Conservation (phyloP, 371 early-diverging fungal genomes). For the Fennellomyces sp. region DNA sequence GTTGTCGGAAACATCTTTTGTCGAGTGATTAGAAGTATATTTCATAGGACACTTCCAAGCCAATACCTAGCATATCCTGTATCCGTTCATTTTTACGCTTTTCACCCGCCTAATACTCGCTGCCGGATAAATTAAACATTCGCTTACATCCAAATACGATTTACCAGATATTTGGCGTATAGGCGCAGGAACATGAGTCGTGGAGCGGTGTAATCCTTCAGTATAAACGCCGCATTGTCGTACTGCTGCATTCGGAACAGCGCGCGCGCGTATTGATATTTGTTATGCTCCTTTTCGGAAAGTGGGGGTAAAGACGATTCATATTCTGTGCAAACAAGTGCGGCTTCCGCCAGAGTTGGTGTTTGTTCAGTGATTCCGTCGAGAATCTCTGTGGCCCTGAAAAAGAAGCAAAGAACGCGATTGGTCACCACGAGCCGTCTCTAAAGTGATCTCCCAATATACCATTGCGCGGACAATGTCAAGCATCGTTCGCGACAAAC, state of each 20-base stretch:
- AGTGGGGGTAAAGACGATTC: constrained; percentile 17
- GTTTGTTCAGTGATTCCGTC: constrained; percentile 47
- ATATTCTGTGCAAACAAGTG: constrained; percentile 17
- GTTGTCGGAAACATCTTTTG: constrained; percentile 50
- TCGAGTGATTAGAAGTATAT: neutral
- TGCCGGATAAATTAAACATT: neutral
- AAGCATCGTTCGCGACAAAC: constrained; percentile 75
- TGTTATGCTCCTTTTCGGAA: constrained; percentile 48
- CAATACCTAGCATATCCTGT: constrained; percentile 56
- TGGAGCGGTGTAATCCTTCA: constrained; percentile 50
- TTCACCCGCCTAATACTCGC: constrained; percentile 67
- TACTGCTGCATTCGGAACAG: constrained; percentile 77
- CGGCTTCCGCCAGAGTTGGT: neutral
- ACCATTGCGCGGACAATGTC: constrained; percentile 73
- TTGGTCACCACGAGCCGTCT: neutral
- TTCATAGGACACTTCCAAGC: neutral
- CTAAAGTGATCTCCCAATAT: neutral
- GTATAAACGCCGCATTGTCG: constrained; percentile 57
- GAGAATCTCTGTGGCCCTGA: constrained; percentile 75
- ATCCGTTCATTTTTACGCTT: constrained; percentile 62
- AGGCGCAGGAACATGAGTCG: constrained; percentile 67
- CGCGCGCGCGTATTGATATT: constrained; percentile 68
- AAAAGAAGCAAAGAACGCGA: neutral
- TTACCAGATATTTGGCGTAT: constrained; percentile 71
- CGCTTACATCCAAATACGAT: neutral